These are phyloP conservation scores for Pestalotiopsis fici DNA, from an alignment of 2,329 filamentous ascomycete species.

Conservation along the genomic window DNA sequence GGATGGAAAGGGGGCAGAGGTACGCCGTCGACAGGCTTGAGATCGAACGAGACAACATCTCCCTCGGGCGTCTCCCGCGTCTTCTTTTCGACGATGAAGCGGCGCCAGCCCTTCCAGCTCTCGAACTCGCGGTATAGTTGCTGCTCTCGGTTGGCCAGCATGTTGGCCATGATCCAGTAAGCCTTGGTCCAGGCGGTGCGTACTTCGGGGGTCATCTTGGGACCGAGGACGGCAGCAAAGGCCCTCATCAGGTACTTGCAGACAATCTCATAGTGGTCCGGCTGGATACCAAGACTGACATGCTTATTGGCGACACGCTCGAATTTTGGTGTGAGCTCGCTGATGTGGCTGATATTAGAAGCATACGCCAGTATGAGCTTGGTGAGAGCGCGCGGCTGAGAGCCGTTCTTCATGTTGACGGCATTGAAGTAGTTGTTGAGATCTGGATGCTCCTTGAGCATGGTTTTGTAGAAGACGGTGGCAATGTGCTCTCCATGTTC, in stretches of 20 bases:
- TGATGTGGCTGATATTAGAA: slow-evolving; percentile 66
- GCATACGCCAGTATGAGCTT: slow-evolving; percentile 71
- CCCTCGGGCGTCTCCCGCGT: slow-evolving; percentile 59
- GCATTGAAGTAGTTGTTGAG: slow-evolving; percentile 73
- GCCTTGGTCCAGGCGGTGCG: slow-evolving; percentile 70
- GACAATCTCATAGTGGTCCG: slow-evolving; percentile 72
- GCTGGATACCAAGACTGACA: slow-evolving; percentile 66
- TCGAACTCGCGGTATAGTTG: slow-evolving; percentile 62
- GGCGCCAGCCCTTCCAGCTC: slow-evolving; percentile 68
- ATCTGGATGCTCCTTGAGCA: slow-evolving; percentile 65
- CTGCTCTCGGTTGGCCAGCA: slow-evolving; percentile 68
- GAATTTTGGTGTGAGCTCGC: slow-evolving; percentile 53
- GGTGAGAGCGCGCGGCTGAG: slow-evolving; percentile 64
- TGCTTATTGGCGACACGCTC: slow-evolving; percentile 71
- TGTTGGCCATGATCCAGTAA: slow-evolving; percentile 72
- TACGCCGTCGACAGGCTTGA: slow-evolving; percentile 62
- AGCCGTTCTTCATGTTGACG: slow-evolving; percentile 62
- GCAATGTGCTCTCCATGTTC: slow-evolving; percentile 71
- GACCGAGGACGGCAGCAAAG: slow-evolving; percentile 67
- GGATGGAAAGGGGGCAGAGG: slow-evolving; percentile 65
- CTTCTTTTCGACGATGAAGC: slow-evolving; percentile 67
- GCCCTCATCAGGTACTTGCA: slow-evolving; percentile 69
- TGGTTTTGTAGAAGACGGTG: slow-evolving; percentile 70
- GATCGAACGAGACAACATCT: slow-evolving; percentile 71
- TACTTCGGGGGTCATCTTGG: slow-evolving; percentile 64